Evolutionary conservation across 2,329 filamentous ascomycete species (phyloP).

Genomic region (Cercospora sesami): DNA sequence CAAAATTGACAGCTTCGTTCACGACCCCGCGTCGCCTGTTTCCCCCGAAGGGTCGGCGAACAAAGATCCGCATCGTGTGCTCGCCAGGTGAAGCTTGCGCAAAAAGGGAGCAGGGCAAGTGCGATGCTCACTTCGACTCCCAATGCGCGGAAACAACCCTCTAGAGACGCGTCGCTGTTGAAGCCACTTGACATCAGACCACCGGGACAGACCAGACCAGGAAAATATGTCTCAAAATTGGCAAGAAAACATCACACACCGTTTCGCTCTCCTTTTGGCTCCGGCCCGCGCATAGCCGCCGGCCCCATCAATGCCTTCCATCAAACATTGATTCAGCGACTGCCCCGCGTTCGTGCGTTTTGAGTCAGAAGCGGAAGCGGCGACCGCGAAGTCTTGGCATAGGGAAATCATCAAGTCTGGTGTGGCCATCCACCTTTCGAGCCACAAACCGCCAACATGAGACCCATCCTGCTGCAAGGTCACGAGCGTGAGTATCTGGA

Average conservation of each 20-base stretch:
- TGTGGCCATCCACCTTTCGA: neutral
- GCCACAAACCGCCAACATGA: constrained; percentile 64
- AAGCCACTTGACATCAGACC: neutral
- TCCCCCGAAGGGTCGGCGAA: constrained; percentile 12
- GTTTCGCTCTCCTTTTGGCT: neutral
- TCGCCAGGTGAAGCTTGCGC: neutral
- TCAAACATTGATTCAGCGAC: too few species aligned
- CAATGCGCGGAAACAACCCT: constrained; percentile 6
- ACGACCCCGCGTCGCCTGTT: constrained; percentile 10
- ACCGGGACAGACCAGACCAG: neutral
- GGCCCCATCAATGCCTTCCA: too few species aligned
- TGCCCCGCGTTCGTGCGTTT: too few species aligned
- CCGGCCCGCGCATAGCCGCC: too few species aligned
- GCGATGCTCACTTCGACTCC: neutral
- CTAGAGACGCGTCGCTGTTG: neutral
- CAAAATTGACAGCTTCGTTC: neutral
- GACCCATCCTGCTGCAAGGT: constrained; percentile 91
- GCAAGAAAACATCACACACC: neutral
- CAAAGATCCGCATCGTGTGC: constrained; percentile 8
- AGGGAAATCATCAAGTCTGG: too few species aligned
- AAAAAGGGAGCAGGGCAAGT: neutral
- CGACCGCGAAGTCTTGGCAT: too few species aligned
- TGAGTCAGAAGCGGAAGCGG: too few species aligned
- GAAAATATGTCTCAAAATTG: neutral
- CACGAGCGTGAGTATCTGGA: constrained; percentile 57